Conservation (phyloP, 768 basidiomycete species). For the Boletus sp. region DNA sequence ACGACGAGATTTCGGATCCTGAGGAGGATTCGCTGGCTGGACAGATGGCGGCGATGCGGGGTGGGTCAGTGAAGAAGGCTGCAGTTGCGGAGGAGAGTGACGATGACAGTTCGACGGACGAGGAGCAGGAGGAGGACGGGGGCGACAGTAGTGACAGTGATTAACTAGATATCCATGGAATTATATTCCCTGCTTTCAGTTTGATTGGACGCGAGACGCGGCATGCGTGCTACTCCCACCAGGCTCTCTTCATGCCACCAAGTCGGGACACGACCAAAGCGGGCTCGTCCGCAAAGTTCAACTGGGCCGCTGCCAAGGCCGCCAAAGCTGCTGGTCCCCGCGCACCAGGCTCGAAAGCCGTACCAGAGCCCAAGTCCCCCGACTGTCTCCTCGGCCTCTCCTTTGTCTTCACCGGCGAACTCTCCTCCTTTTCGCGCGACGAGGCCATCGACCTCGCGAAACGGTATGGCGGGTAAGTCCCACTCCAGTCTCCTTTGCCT, state of each 20-base stretch:
- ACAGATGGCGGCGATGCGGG: slow-evolving; percentile 96
- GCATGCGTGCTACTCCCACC: background rate
- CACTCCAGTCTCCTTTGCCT: slow-evolving; percentile 5
- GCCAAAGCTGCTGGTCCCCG: slow-evolving; percentile 59
- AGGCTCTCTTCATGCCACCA: slow-evolving; percentile 2
- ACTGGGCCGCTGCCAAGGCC: slow-evolving; percentile 54
- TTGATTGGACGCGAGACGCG: background rate
- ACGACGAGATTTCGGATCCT: slow-evolving; percentile 97
- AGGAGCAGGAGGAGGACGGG: slow-evolving; percentile 13
- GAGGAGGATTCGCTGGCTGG: slow-evolving; percentile 96
- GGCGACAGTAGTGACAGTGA: slow-evolving; percentile 32
- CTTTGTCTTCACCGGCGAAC: slow-evolving; percentile 95
- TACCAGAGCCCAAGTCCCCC: slow-evolving; percentile 70
- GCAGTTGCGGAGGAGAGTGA: slow-evolving; percentile 32
- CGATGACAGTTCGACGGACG: slow-evolving; percentile 30
- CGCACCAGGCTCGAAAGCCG: slow-evolving; percentile 53
- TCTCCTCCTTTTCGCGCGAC: slow-evolving; percentile 82
- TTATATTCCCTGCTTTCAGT: background rate
- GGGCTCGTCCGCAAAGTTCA: slow-evolving; percentile 22
- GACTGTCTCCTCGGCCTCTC: slow-evolving; percentile 83
- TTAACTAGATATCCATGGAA: background rate
- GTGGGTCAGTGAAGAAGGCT: slow-evolving; percentile 74
- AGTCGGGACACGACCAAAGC: background rate
- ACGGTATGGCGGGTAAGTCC: slow-evolving; percentile 80
- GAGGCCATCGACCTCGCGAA: slow-evolving; percentile 87